A percentile compares a stretch with the other conserved stretches of the same genome.
phyloP scores from a whole-genome alignment of 345 rosid species.

The Eucalyptus curtisii region DNA sequence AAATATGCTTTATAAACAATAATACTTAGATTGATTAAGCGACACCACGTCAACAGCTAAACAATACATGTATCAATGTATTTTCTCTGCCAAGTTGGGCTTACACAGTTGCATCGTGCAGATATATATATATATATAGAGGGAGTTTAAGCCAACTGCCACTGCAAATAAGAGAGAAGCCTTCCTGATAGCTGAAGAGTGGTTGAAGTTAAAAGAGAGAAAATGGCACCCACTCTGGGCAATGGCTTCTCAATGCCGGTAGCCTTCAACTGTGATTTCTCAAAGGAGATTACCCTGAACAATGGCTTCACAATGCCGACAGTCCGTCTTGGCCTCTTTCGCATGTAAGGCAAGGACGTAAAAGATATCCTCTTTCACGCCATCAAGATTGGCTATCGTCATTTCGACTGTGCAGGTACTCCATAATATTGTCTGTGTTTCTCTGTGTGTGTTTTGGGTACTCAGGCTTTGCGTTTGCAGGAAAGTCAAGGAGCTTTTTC shows the following conservation, averaged over 20 bases:
- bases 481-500: background rate
- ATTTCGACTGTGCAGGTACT: slow-evolving; percentile 84
- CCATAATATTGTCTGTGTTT: background rate
- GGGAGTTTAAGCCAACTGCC: background rate
- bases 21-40: background rate
- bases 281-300: slow-evolving; percentile 32
- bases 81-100: background rate
- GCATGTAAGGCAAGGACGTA: slow-evolving; percentile 49
- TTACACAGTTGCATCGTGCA: background rate
- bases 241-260: background rate
- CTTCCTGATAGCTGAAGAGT: background rate
- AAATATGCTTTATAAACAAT: background rate
- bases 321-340: slow-evolving; percentile 76
- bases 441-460: background rate
- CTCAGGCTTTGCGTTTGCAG: background rate
- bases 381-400: slow-evolving; percentile 81
- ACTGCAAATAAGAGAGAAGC: background rate
- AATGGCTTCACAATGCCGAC: slow-evolving; percentile 70
- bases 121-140: background rate
- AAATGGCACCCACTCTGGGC: background rate
- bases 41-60: background rate
- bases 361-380: slow-evolving; percentile 58
- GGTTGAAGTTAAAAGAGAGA: background rate
- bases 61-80: background rate
- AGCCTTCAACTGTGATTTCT: background rate